A percentile compares a stretch with the other conserved stretches of the same genome.
Evolutionary conservation across 2,329 filamentous ascomycete genomes (phyloP).

Genomic region (Knufia fluminis): DNA sequence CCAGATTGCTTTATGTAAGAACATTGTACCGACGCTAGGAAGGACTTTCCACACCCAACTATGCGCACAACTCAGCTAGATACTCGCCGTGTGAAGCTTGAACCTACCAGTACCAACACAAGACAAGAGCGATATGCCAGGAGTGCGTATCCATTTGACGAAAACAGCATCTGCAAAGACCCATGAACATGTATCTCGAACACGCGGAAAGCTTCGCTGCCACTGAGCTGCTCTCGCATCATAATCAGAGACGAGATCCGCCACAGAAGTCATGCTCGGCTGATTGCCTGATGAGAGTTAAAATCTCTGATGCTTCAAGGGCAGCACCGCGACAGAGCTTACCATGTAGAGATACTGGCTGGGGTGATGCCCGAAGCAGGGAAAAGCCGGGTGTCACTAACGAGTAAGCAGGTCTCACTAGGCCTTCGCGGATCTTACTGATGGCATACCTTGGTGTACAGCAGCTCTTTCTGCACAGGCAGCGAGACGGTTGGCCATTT

Average conservation of each 20-base stretch:
- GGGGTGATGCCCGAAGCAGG: neutral
- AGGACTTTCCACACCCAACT: conserved; percentile 5
- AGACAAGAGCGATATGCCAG: neutral
- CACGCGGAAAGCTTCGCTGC: neutral
- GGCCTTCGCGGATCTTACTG: too few species aligned
- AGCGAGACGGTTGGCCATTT: too few species aligned
- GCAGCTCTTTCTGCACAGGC: too few species aligned
- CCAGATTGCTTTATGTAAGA: neutral
- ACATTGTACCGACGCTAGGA: conserved; percentile 3
- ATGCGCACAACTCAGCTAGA: neutral
- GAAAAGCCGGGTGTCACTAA: neutral
- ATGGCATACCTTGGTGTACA: too few species aligned
- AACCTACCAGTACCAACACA: neutral
- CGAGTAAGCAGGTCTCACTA: too few species aligned
- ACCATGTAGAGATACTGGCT: neutral
- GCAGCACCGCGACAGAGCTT: too few species aligned
- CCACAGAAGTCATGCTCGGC: too few species aligned
- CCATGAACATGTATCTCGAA: neutral
- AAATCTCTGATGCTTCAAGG: too few species aligned
- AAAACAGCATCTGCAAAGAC: neutral
- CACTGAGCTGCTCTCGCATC: neutral
- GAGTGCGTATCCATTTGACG: neutral
- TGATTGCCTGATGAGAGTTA: too few species aligned
- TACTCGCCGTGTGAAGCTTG: neutral
- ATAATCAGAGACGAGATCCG: neutral